Base-by-base conservation (phyloP, 768 basidiomycete species). In the Mycena vulgaris region DNA sequence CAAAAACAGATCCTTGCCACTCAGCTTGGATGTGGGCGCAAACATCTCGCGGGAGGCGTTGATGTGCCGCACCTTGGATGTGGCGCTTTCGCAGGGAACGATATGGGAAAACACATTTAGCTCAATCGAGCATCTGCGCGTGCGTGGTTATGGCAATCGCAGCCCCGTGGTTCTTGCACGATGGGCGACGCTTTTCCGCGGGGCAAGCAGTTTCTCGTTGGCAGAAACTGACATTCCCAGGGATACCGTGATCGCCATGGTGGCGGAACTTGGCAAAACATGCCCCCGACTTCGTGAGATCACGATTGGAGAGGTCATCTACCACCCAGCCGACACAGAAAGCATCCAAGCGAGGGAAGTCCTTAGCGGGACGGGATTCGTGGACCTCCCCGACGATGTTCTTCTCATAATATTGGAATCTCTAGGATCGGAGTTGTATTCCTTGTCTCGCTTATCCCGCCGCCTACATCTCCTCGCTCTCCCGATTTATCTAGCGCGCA, bases 381-480 rank as follows among this genome's bases (percentile, higher is more conserved):
- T 63, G 14, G 68, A 64, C 23, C 47, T 69, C 10, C 68, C 68
- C 33, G 68, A 69, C 48, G 68, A 69, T 9, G 39, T 69, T 21
- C 53, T 69, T 7, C 56, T 69, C 8, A 31, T 49, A 13, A 45
- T 69, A 13, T 48, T 69, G 7, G 3, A 31, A 58, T 33, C 35
- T 69, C 9, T n/a, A n/a, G n/a, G 30, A 7, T 5, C 61, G 23
- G 62, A 63, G 21, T 56, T 69, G 1, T 69, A 69, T 23, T 11
- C 45, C 5, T 9, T 69, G 7, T 63, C 68, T 6, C 68, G 56
- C 16, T 27, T 64, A 9, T 58, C 68, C 6, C 49, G 56, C 14
- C 68, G 61, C 11, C 62, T 69, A 16, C 31, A 69, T n/a, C 51
- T 69, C 27, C 68, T 69, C 16, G 62, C 68, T n/a, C 56, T 69